Evolutionary conservation across 768 basidiomycete genomes (phyloP), one percentile per base, ranked within the genome.

Genomic region (Lactarius pseudohatsudake): DNA sequence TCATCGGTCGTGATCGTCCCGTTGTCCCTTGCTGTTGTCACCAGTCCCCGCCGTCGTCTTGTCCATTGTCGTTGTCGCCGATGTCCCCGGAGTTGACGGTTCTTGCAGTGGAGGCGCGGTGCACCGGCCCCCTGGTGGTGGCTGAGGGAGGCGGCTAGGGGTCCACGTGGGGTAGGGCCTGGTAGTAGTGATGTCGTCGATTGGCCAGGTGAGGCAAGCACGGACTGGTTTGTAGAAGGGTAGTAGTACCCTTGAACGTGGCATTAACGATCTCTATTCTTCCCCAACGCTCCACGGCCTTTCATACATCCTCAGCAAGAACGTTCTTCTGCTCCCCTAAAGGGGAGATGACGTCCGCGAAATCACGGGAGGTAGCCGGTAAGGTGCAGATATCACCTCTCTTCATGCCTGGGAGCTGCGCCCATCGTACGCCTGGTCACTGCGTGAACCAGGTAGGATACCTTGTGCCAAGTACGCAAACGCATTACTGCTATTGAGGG

Each of bases 171-270:
- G n/a, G n/a, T n/a, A n/a, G n/a, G n/a, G n/a, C n/a, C n/a, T n/a
- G n/a, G n/a, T n/a, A n/a, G n/a, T n/a, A n/a, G n/a, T n/a, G n/a
- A n/a, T n/a, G n/a, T n/a, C n/a, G n/a, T n/a, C n/a, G n/a, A n/a
- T n/a, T n/a, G n/a, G n/a, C n/a, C n/a, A n/a, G n/a, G n/a, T n/a
- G n/a, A n/a, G n/a, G n/a, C n/a, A n/a, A n/a, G n/a, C n/a, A n/a
- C n/a, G n/a, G n/a, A n/a, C n/a, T n/a, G n/a, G n/a, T n/a, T n/a
- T n/a, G n/a, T n/a, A n/a, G n/a, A n/a, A n/a, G n/a, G n/a, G n/a
- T n/a, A n/a, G n/a, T n/a, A n/a, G n/a, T n/a, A n/a, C n/a, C 94
- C 81, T 91, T 91, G 83, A 97, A 98, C 16, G 83, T 78, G 26
- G 90, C 89, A 74, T 91, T 88, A 26, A 92, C 86, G 43, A 98